phyloP scores from a whole-genome alignment of 2,329 filamentous ascomycete genomes.

The Arthrobotrys entomopaga region DNA sequence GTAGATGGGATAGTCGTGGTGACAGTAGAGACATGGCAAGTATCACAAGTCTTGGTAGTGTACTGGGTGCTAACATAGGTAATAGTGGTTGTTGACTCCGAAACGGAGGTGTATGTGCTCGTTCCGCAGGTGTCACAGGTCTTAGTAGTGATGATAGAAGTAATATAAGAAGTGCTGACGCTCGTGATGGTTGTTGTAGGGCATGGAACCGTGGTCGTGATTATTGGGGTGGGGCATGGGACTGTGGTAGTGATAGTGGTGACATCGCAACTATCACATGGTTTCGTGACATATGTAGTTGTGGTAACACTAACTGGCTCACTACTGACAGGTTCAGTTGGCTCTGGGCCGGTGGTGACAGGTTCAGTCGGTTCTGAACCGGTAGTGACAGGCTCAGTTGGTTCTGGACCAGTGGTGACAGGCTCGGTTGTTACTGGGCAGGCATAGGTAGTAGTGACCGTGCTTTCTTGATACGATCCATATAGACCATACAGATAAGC shows the following conservation, averaged over 20 bases:
- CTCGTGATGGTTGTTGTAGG: slow-evolving; percentile 1
- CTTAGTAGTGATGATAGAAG: slow-evolving; percentile 9
- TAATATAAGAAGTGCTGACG: slow-evolving; percentile 1
- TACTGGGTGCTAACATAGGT: slow-evolving; percentile 1
- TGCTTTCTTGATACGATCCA: too few relatives aligned
- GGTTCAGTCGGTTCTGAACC: background rate
- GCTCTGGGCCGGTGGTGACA: background rate
- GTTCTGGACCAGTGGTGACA: background rate
- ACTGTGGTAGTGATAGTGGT: slow-evolving; percentile 28
- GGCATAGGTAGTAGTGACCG: background rate
- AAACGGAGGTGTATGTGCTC: background rate
- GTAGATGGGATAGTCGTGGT: slow-evolving; percentile 31
- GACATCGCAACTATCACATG: slow-evolving; percentile 14
- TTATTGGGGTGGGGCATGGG: slow-evolving; percentile 13
- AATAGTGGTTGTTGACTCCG: background rate
- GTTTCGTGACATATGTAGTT: slow-evolving; percentile 28
- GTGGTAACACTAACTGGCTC: background rate
- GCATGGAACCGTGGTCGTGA: slow-evolving; percentile 24
- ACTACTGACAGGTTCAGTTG: background rate
- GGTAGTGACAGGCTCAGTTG: background rate
- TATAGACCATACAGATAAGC: too few relatives aligned
- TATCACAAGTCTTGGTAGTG: slow-evolving; percentile 29
- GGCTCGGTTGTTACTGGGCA: background rate
- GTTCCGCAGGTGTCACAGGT: background rate
- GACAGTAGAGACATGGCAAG: slow-evolving; percentile 24